Percentiles rank a stretch among this genome's conserved stretches.
These are phyloP conservation scores for Populus davidiana DNA, from an alignment of 345 rosid species.

Conservation along the genomic window DNA sequence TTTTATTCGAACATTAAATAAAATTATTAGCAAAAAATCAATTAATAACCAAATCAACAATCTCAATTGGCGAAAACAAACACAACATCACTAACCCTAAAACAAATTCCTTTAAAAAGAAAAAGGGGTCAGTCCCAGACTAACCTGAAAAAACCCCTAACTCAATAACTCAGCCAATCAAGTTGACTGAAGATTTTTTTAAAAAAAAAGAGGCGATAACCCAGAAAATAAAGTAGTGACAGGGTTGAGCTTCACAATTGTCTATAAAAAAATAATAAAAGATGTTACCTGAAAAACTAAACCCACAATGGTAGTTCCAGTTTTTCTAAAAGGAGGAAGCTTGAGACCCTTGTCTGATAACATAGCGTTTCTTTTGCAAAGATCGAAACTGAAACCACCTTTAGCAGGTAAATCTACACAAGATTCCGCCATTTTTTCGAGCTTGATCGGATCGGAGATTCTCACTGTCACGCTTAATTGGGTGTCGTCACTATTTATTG, in stretches of 20 bases:
- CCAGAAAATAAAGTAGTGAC: background rate
- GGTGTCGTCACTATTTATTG: background rate
- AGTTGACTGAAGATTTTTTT: background rate
- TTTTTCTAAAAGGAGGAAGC: conserved; percentile 68
- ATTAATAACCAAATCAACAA: background rate
- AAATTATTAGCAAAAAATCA: background rate
- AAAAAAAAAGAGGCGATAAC: background rate
- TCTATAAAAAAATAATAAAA: background rate
- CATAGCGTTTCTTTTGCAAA: conserved; percentile 80
- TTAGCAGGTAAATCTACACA: conserved; percentile 47
- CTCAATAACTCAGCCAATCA: background rate
- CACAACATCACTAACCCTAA: background rate
- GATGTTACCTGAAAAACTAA: conserved; percentile 59
- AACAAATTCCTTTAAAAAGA: background rate
- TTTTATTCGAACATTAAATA: background rate
- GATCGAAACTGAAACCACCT: conserved; percentile 87
- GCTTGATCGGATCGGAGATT: background rate
- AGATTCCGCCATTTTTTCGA: conserved; percentile 46
- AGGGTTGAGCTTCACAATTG: background rate
- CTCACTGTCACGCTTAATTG: background rate
- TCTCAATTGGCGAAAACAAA: background rate
- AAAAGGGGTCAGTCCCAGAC: background rate
- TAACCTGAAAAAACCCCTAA: background rate
- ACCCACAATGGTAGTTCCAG: conserved; percentile 96
- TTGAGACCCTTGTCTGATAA: conserved; percentile 57